These are phyloP conservation scores for Capsicum baccatum DNA, from an alignment of 257 asterid species.

Conservation along the genomic window DNA sequence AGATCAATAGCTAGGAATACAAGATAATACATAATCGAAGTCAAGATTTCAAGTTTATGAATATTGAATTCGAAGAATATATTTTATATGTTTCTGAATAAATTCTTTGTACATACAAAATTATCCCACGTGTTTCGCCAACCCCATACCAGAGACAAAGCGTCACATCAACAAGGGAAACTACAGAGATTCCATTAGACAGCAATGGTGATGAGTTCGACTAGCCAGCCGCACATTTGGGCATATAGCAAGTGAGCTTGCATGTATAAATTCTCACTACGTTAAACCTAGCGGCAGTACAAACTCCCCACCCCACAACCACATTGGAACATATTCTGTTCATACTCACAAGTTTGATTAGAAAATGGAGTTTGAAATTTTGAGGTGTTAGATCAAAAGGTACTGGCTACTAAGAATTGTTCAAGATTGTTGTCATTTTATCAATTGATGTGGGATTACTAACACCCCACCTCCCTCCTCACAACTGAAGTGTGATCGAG, in stretches of 20 bases:
- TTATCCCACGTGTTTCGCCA: background rate
- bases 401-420: background rate
- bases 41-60: too few relatives aligned
- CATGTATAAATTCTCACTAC: background rate
- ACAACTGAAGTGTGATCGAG: background rate
- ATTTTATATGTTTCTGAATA: too few relatives aligned
- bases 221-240: slow-evolving; percentile 19
- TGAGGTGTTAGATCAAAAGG: background rate
- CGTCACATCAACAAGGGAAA: background rate
- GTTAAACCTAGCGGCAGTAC: background rate
- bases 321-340: background rate
- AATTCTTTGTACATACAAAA: background rate
- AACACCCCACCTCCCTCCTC: background rate
- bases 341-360: background rate
- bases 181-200: background rate
- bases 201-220: background rate
- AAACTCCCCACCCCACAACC: background rate
- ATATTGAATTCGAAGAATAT: too few relatives aligned
- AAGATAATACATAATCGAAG: background rate
- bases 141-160: too few relatives aligned
- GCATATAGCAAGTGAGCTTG: slow-evolving; percentile 15
- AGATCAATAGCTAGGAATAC: background rate
- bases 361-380: background rate
- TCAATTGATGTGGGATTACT: background rate
- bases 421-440: background rate